Evolutionary conservation across 768 basidiomycete species (phyloP).

Genomic region (Mycena pura): DNA sequence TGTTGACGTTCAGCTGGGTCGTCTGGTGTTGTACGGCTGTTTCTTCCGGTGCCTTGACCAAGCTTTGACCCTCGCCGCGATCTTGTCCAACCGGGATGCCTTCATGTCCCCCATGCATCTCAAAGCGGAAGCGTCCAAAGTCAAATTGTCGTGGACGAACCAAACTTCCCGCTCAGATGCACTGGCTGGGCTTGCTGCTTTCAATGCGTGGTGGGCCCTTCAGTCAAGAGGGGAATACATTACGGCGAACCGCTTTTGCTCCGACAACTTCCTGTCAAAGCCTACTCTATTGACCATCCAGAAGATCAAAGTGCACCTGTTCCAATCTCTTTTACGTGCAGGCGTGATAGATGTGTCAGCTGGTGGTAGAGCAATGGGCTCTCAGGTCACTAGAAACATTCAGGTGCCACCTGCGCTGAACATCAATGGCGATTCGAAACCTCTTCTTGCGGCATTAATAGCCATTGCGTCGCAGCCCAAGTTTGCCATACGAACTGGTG

Average conservation of each 20-base stretch:
- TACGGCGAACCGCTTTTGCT: slow-evolving; percentile 76
- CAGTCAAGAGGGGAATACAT: slow-evolving; percentile 70
- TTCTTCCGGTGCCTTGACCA: slow-evolving; percentile 93
- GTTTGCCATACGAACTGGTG: slow-evolving; percentile 80
- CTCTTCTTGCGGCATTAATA: slow-evolving; percentile 83
- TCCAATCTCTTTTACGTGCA: slow-evolving; percentile 77
- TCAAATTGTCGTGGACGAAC: slow-evolving; percentile 82
- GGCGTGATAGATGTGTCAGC: slow-evolving; percentile 86
- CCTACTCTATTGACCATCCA: slow-evolving; percentile 83
- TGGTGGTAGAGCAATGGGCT: slow-evolving; percentile 55
- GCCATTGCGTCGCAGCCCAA: slow-evolving; percentile 89
- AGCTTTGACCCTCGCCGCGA: slow-evolving; percentile 89
- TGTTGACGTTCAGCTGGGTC: slow-evolving; percentile 88
- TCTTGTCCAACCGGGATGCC: slow-evolving; percentile 88
- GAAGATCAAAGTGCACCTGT: slow-evolving; percentile 78
- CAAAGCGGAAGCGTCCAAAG: slow-evolving; percentile 70
- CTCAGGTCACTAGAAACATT: slow-evolving; percentile 40
- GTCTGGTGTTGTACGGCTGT: slow-evolving; percentile 86
- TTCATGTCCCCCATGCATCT: slow-evolving; percentile 85
- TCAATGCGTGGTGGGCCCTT: slow-evolving; percentile 79
- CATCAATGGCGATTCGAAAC: slow-evolving; percentile 72
- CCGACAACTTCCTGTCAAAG: slow-evolving; percentile 87
- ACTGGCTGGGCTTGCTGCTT: slow-evolving; percentile 80
- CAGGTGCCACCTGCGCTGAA: slow-evolving; percentile 73
- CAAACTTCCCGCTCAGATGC: slow-evolving; percentile 85